Base-by-base conservation (phyloP, 169 alveolate genomes). In the Ichthyophthirius multifiliis region DNA sequence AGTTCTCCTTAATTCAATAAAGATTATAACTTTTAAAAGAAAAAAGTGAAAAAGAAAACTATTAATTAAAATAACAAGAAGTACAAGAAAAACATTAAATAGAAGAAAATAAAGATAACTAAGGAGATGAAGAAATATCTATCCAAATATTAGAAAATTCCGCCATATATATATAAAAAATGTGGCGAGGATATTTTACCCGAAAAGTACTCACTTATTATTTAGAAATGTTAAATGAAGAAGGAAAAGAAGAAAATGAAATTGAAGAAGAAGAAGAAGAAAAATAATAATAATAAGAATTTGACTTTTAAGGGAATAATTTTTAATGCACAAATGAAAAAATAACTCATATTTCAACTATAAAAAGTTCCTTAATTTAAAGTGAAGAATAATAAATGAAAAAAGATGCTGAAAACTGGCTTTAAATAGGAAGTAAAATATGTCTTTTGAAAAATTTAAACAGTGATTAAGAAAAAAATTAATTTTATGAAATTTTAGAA, bases 71-170 rank as follows among this genome's bases (percentile, higher is more conserved):
- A 0, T 55, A 55, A 9, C 71, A 55, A 15, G 12, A 55, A 15
- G 1, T 20, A 1, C 37, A 55, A 27, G 10, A 27, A 1, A 15
- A 55, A 27, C 15, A 45, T n/a, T 10, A 2, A 27, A 55, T 20
- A 23, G 12, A 55, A 4, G 71, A 55, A 55, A 20, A 55, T 27
- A 16, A 55, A 55, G n/a, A 55, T 0, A 5, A 55, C 5, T 20
- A 55, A 27, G 71, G 31, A 3, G 12, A 3, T 16, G 71, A 55
- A 18, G 71, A 55, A 23, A 7, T 67, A 18, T 47, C 77, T 5
- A 20, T n/a, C 15, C 64, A 67, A 67, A 67, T 67, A 2, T 67
- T 67, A n/a, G 41, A 39, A 30, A 67, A 67, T 67, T 47, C 77
- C 18, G 77, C 77, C n/a, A 18, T 44, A 18, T 67, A 39, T 3